Base-by-base conservation (phyloP, 2,329 filamentous ascomycete species). In the Ophiostoma sp. region DNA sequence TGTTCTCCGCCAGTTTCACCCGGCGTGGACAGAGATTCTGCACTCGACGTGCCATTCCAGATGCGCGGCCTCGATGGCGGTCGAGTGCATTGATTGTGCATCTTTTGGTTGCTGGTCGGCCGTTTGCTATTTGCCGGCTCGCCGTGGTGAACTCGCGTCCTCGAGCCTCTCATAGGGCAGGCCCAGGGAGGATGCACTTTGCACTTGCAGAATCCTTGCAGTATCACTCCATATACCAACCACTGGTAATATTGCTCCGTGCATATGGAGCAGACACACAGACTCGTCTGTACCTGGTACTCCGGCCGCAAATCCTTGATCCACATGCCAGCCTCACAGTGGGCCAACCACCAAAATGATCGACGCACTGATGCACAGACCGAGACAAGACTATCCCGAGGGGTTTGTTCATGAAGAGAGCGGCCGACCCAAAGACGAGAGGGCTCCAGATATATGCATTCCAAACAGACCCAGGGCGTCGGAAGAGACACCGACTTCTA, bases 301-400 rank as follows among this genome's bases (percentile, higher is more conserved):
- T 55, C 49, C 27, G 49, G 45, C 58, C 41, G 58, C 58, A 62
- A 42, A 62, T 62, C 58, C 58, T 9, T 55, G 58, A 62, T 62
- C 58, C 58, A 62, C 58, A 62, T 62, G 58, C 58, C 58, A n/a
- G 58, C 58, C 58, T 62, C 49, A 55, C 49, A 62, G 58, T 62
- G 58, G 36, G n/a, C 58, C 58, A 42, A 40, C 16, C 14, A 18
- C 12, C 38, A 41, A 18, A 42, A 40, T 62, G 58, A 62, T 62
- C 58, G 38, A 62, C 58, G 38, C 55, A 40, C 36, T 42, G 58
- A 62, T 62, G 58, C 36, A 62, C 58, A 62, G 36, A 60, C 49
- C 49, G 27, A 36, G 49, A 55, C 47, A 7, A 49, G 47, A 16
- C 12, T 49, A 27, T 5, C 27, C n/a, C 5, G 49, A 55, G 7